Conservation (phyloP, 257 asterid genomes). For the Primulina eburnea region DNA sequence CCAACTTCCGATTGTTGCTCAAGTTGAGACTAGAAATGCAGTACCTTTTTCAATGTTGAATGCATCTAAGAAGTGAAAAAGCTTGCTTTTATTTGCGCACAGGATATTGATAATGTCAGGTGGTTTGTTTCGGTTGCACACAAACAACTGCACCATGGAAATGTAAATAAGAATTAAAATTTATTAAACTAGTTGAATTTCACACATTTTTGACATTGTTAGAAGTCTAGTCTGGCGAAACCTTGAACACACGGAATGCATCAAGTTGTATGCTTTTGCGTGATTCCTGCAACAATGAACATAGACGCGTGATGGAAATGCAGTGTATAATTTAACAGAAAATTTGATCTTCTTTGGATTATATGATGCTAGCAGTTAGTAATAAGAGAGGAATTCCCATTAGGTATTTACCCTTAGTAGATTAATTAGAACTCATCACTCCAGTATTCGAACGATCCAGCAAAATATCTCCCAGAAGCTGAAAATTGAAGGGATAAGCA, state of each 20-base stretch:
- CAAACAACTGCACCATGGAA: slow-evolving; percentile 53
- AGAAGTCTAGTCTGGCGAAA: slow-evolving; percentile 22
- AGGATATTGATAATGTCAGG: background rate
- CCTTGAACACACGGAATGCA: slow-evolving; percentile 92
- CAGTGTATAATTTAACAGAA: too few species aligned
- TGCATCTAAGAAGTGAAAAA: background rate
- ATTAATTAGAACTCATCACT: slow-evolving; percentile 83
- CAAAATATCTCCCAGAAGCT: slow-evolving; percentile 92
- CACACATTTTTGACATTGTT: background rate
- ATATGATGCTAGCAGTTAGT: background rate
- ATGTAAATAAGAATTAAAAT: slow-evolving; percentile 1
- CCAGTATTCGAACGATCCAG: slow-evolving; percentile 79
- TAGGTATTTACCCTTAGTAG: slow-evolving; percentile 65
- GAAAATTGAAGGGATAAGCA: slow-evolving; percentile 4
- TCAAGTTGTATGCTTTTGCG: slow-evolving; percentile 81
- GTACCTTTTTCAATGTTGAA: slow-evolving; percentile 29
- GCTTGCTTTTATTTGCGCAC: slow-evolving; percentile 15
- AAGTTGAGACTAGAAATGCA: background rate
- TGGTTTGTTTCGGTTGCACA: background rate
- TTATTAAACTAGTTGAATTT: background rate
- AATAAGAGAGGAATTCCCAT: too few species aligned
- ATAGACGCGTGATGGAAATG: background rate
- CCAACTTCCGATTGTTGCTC: background rate
- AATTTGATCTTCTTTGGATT: background rate
- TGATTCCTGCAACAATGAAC: slow-evolving; percentile 57